Evolutionary conservation across 106 monocot species (phyloP), one percentile per base, ranked within the genome.

Genomic region (Xerophyta viscosa): DNA sequence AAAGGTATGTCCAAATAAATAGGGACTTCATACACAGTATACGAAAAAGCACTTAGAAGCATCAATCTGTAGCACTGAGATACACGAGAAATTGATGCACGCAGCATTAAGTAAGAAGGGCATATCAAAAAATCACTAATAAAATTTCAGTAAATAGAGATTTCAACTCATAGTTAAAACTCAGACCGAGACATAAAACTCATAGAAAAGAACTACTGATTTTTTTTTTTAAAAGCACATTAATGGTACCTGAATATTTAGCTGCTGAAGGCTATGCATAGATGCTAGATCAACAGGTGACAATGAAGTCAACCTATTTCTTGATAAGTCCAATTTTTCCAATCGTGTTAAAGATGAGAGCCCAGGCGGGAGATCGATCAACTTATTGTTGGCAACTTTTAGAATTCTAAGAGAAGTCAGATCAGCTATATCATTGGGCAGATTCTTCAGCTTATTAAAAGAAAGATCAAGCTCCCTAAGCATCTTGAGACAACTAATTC

Each of bases 401-500:
- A 98, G 64, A 53, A 53, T 60, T 67, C 64, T 86, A 24, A 98
- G 84, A 26, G 73, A 47, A 76, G 41, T 58, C 62, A 98, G 61
- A 17, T 69, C 74, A 26, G 72, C 73, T 43, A 98, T 76, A 69
- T 63, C 71, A 61, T 82, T 55, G 31, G 98, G 90, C 63, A 98
- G 86, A 27, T 58, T 90, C 56, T 90, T 98, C 58, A 98, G 45
- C 63, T 98, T 86, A 67, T 98, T 98, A 60, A 90, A 98, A n/a
- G 98, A 98, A 56, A 98, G 69, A 77, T 98, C 98, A 47, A 98
- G 86, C 50, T 98, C 86, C 65, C 77, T 79, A 45, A 98, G 79
- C 33, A 75, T 90, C 48, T 74, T 74, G 19, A 98, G 82, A 41
- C 46, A 76, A 31, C 79, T 78, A 72, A 98, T 80, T 58, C 90